Percentiles rank a stretch among this genome's conserved stretches.
Evolutionary conservation across 2,329 filamentous ascomycete genomes (phyloP).

Genomic region (Pseudopyricularia javanii): DNA sequence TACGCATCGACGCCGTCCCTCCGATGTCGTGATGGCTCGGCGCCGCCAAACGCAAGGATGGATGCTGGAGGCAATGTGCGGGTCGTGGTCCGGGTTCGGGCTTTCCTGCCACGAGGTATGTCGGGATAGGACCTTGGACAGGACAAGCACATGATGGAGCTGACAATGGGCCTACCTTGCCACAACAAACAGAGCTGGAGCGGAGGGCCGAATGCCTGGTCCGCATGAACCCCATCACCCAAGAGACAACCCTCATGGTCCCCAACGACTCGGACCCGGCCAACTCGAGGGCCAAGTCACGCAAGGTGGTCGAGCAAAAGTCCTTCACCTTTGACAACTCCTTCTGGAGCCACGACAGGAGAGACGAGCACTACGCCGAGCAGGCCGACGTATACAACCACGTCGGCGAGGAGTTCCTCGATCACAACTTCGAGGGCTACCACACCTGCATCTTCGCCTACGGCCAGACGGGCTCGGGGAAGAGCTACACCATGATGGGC

Average conservation of each 20-base stretch:
- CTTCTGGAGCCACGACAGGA: conserved; percentile 84
- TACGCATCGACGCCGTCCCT: conserved; percentile 70
- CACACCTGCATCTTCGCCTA: conserved; percentile 99
- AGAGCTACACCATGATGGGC: conserved; percentile 99
- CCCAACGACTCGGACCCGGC: conserved; percentile 32
- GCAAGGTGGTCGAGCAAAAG: conserved; percentile 76
- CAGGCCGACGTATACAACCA: conserved; percentile 92
- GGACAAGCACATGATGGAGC: background rate
- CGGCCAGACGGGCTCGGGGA: conserved; percentile 92
- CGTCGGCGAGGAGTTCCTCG: conserved; percentile 89
- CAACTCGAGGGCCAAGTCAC: conserved; percentile 48
- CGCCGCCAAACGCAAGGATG: conserved; percentile 42
- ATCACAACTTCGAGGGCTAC: conserved; percentile 99
- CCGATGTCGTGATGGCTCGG: conserved; percentile 57
- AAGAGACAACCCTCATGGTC: conserved; percentile 66
- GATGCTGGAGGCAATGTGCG: conserved; percentile 64
- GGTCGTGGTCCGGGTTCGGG: conserved; percentile 71
- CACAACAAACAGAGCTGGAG: conserved; percentile 56
- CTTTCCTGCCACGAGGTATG: conserved; percentile 66
- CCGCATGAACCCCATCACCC: conserved; percentile 77
- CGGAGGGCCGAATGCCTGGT: conserved; percentile 76
- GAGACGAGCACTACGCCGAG: conserved; percentile 75
- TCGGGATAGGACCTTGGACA: conserved; percentile 2
- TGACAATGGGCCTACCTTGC: conserved; percentile 2
- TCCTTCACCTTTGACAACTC: conserved; percentile 94